Evolutionary conservation across 768 basidiomycete genomes (phyloP).

Genomic region (Sarcodon aspratus): DNA sequence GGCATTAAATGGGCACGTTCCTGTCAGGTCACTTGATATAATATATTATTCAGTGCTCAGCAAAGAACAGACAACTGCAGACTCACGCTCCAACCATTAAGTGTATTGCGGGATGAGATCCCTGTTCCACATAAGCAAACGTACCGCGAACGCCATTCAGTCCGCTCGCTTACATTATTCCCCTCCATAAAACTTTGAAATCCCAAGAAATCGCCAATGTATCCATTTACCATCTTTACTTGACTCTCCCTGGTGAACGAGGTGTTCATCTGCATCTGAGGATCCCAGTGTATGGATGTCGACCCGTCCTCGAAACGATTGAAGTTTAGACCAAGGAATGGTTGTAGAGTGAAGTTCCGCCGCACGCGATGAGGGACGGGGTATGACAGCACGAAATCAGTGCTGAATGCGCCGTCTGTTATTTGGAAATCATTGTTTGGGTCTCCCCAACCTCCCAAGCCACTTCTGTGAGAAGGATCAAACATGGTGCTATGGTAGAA

Average conservation of each 20-base stretch:
- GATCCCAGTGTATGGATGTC: constrained; percentile 4
- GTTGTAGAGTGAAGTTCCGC: constrained; percentile 21
- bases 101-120: constrained; percentile 21
- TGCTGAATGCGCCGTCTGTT: constrained; percentile 17
- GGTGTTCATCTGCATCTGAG: constrained; percentile 13
- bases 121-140: constrained; percentile 9
- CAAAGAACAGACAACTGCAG: neutral
- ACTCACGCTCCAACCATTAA: constrained; percentile 19
- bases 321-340: constrained; percentile 7
- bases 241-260: constrained; percentile 1
- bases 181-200: constrained; percentile 12
- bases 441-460: constrained; percentile 18
- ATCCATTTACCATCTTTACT: neutral
- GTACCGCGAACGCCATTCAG: neutral
- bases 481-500: constrained; percentile 12
- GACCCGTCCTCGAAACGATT: neutral
- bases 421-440: constrained; percentile 11
- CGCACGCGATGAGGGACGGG: constrained; percentile 21
- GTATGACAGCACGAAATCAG: constrained; percentile 15
- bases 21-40: constrained; percentile 11
- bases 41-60: neutral
- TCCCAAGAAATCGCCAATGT: neutral
- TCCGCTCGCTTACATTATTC: constrained; percentile 10
- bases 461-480: constrained; percentile 11
- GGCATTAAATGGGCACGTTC: constrained; percentile 14